phyloP scores from a whole-genome alignment of 768 basidiomycete species.

The Hygrophorus pudorinus region DNA sequence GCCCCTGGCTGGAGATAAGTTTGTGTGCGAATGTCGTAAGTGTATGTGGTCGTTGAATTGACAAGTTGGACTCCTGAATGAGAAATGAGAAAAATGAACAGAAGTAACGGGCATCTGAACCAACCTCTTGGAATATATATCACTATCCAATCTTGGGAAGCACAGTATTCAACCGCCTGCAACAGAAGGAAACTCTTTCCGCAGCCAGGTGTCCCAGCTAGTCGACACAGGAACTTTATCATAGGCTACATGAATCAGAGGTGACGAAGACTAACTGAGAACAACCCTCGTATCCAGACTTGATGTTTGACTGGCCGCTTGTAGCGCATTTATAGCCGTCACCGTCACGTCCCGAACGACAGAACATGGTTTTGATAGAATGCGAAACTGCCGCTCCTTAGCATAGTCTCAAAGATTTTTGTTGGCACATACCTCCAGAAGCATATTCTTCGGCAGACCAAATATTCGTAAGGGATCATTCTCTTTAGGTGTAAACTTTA shows the following conservation, averaged over 20 bases:
- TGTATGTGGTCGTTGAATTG: slow-evolving; percentile 62
- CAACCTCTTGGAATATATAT: slow-evolving; percentile 76
- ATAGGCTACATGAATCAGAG: slow-evolving; percentile 1
- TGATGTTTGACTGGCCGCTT: slow-evolving; percentile 34
- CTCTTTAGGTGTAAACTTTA: slow-evolving; percentile 33
- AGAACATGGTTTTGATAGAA: slow-evolving; percentile 62
- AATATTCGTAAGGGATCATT: slow-evolving; percentile 49
- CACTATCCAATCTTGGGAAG: slow-evolving; percentile 64
- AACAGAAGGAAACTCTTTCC: slow-evolving; percentile 77
- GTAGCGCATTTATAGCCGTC: slow-evolving; percentile 40
- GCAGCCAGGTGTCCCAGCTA: slow-evolving; percentile 64
- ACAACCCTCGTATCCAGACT: slow-evolving; percentile 49
- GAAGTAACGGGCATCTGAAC: slow-evolving; percentile 9
- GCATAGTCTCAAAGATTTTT: background rate
- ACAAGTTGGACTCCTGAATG: slow-evolving; percentile 37
- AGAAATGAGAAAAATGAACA: background rate
- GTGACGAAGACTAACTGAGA: slow-evolving; percentile 40
- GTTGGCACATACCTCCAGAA: slow-evolving; percentile 51
- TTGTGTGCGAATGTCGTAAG: slow-evolving; percentile 65
- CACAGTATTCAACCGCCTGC: slow-evolving; percentile 65
- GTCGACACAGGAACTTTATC: slow-evolving; percentile 6
- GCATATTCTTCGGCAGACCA: slow-evolving; percentile 61
- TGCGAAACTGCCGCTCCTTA: slow-evolving; percentile 38
- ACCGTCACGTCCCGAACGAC: slow-evolving; percentile 65
- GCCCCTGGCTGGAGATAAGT: slow-evolving; percentile 68